Conservation (phyloP, 2,329 filamentous ascomycete species). For the Pseudofabraea citricarpa region DNA sequence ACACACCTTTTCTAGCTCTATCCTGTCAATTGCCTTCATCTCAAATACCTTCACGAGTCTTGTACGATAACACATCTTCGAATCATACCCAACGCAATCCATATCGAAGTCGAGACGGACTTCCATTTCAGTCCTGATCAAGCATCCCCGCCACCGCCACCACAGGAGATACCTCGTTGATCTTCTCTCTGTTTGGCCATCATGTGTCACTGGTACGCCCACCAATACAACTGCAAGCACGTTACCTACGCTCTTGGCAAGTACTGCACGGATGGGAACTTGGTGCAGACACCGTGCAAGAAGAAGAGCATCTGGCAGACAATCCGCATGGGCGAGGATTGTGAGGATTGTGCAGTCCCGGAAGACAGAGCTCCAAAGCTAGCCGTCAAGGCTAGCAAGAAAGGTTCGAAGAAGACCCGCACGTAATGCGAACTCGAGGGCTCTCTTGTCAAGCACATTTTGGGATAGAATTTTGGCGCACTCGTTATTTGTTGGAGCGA, state of each 20-base stretch:
- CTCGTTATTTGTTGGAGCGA: no score
- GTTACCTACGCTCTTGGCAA: conserved; percentile 22
- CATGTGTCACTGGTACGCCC: conserved; percentile 27
- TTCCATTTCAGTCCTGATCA: not conserved
- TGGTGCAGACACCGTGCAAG: conserved; percentile 25
- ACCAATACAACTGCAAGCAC: conserved; percentile 23
- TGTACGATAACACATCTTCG: no score
- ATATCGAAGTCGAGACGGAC: no score
- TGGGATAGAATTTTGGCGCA: no score
- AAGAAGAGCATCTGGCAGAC: conserved; percentile 24
- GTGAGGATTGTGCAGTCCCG: conserved; percentile 20
- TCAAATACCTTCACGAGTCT: no score
- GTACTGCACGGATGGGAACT: conserved; percentile 18
- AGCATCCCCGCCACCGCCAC: not conserved
- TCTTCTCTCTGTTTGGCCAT: not conserved
- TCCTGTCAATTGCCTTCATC: no score
- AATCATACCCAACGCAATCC: no score
- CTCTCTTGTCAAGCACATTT: no score
- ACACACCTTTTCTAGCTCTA: no score
- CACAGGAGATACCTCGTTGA: not conserved
- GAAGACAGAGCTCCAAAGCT: not conserved
- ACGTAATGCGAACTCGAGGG: no score
- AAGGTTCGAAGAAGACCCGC: not conserved
- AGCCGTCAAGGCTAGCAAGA: not conserved
- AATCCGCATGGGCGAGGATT: conserved; percentile 22